These are phyloP conservation scores for Psophocarpus tetragonolobus DNA, from an alignment of 306 rosid species.

Conservation along the genomic window DNA sequence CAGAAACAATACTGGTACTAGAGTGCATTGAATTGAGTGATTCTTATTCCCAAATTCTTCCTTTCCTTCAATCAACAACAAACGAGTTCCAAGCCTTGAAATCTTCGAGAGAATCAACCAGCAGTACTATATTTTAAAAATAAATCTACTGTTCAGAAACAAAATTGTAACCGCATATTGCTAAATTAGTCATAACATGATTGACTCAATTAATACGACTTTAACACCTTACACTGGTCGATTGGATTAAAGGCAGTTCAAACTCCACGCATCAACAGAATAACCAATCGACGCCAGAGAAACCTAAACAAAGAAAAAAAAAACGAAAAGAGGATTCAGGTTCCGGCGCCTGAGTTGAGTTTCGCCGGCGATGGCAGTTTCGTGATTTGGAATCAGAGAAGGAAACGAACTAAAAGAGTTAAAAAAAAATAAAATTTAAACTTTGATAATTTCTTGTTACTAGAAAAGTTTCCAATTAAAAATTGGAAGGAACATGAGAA, in stretches of 20 bases:
- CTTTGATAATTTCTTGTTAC: constrained; percentile 5
- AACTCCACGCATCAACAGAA: constrained; percentile 24
- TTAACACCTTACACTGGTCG: constrained; percentile 33
- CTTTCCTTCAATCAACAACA: constrained; percentile 10
- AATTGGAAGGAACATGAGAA: constrained; percentile 13
- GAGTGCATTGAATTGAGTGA: constrained; percentile 45
- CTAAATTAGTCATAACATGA: constrained; percentile 5
- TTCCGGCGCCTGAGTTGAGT: constrained; percentile 31
- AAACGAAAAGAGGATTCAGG: not conserved
- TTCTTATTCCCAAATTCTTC: constrained; percentile 14
- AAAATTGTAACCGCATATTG: not conserved
- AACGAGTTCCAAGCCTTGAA: not conserved
- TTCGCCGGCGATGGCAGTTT: constrained; percentile 39
- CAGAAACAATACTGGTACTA: constrained; percentile 9
- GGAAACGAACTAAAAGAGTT: constrained; percentile 21
- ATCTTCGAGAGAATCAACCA: not conserved
- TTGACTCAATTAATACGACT: not conserved
- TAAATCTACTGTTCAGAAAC: not conserved
- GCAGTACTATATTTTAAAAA: not conserved
- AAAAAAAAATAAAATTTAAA: not conserved
- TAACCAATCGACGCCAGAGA: constrained; percentile 10
- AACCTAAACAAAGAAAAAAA: not conserved
- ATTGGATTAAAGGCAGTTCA: constrained; percentile 4
- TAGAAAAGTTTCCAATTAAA: not conserved
- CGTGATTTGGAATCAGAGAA: constrained; percentile 27